Conservation (phyloP, 768 basidiomycete species). For the Filobasidium floriforme region DNA sequence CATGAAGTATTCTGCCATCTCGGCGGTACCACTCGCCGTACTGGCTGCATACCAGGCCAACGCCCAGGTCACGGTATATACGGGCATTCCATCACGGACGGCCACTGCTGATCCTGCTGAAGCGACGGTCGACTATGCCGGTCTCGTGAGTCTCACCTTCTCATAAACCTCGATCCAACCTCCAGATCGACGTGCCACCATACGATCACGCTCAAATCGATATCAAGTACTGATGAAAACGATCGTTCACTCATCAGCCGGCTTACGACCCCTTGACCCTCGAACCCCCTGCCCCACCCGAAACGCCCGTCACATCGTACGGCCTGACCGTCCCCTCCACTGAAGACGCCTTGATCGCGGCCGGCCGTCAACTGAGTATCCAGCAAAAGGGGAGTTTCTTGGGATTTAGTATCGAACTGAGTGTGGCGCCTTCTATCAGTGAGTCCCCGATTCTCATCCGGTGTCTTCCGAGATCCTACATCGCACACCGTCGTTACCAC, state of each 20-base stretch:
- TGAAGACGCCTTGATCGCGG: conserved; percentile 9
- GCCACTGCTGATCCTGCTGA: not conserved
- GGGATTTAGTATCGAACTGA: conserved; percentile 71
- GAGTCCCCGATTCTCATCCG: conserved; percentile 43
- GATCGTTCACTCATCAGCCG: not conserved
- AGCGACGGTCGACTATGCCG: not conserved
- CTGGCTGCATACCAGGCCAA: not conserved
- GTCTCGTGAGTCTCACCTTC: not conserved
- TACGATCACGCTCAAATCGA: too few species aligned
- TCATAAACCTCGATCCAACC: not conserved
- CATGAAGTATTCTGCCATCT: not conserved
- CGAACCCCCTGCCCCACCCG: conserved; percentile 28
- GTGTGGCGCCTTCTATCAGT: conserved; percentile 61
- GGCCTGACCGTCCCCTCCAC: conserved; percentile 26
- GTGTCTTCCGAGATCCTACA: too few species aligned
- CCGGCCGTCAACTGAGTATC: conserved; percentile 45
- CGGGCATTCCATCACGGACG: not conserved
- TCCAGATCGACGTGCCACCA: not conserved
- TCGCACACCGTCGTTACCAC: too few species aligned
- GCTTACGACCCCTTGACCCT: conserved; percentile 3
- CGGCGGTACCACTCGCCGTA: not conserved
- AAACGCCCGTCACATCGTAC: conserved; percentile 27
- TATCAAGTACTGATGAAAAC: not conserved
- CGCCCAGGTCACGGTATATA: not conserved
- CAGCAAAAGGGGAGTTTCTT: conserved; percentile 56